Conservation (phyloP, 2,329 filamentous ascomycete species). For the Fusarium aywerte region DNA sequence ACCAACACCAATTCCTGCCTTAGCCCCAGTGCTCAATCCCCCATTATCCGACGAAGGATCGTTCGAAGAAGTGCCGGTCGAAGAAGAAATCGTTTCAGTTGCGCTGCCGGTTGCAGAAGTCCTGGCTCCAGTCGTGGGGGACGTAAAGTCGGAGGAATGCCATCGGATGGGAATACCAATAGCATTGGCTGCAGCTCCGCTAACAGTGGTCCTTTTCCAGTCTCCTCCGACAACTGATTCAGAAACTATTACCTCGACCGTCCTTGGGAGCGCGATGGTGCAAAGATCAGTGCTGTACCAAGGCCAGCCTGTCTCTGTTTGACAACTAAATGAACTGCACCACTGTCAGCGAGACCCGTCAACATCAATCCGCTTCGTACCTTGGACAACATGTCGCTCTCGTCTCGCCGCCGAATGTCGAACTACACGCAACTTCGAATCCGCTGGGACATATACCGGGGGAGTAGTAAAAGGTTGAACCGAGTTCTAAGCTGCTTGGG, state of each 20-base stretch:
- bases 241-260: slow-evolving; percentile 1
- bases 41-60: background rate
- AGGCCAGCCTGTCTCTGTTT: slow-evolving; percentile 1
- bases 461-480: background rate
- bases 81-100: background rate
- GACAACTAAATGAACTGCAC: slow-evolving; percentile 6
- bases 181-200: background rate
- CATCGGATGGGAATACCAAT: slow-evolving; percentile 15
- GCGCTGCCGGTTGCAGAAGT: background rate
- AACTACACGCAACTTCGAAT: slow-evolving; percentile 10
- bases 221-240: slow-evolving; percentile 11
- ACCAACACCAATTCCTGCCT: background rate
- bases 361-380: background rate
- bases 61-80: fast-evolving
- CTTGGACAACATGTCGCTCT: slow-evolving; percentile 20
- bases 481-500: background rate
- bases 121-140: background rate
- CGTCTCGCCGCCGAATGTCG: background rate
- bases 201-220: background rate
- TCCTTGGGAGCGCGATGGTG: background rate
- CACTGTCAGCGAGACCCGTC: background rate
- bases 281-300: slow-evolving; percentile 22
- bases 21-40: background rate
- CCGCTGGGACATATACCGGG: slow-evolving; percentile 6
- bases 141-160: slow-evolving; percentile 1